Evolutionary conservation across 139 green algal genomes (phyloP), one percentile per base, ranked within the genome.

Genomic region (Closterium sp.): DNA sequence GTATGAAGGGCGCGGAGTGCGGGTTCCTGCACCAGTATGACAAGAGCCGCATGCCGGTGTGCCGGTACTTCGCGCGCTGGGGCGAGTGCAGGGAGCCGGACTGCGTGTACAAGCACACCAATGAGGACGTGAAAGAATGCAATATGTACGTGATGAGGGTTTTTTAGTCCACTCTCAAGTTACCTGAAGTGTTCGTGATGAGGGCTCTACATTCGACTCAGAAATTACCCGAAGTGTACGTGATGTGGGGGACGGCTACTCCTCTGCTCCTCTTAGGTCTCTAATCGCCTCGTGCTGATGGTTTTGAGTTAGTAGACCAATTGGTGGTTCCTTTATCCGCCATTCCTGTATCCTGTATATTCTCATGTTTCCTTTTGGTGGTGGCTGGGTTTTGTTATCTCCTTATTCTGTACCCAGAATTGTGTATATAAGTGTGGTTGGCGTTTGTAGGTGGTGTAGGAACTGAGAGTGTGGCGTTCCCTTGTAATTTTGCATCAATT

Each of bases 11-110:
- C 7, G 97, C 98, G 85, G 92, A 90, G 5, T 99, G 98, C 93
- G 97, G 97, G 35, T 99, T 99, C 93, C 94, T 99, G 94, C 98
- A 99, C 94, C 96, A 98, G 91, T 98, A 97, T 69, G 97, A 99
- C 90, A 91, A 94, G 89, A 85, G 28, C 84, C 96, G 96, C 88
- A 98, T 98, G 97, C 97, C 97, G 0, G 95, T 98, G 3, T 98
- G 97, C 91, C 94, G 96, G 32, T 95, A 94, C 86, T 95, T 94
- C 86, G 91, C 91, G 31, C 97, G 97, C 81, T 96, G 96, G 90
- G 97, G 97, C n/a, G 95, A 96, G 91, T 99, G 98, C 95, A 97
- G 97, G 36, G 97, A 98, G 88, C 87, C 95, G 25, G 97, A 98
- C 95, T 99, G 97, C 94, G 96, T 96, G 12, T 99, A 97, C 96